These are phyloP conservation scores for Solanum commersonii DNA, from an alignment of 257 asterid species.

Conservation along the genomic window DNA sequence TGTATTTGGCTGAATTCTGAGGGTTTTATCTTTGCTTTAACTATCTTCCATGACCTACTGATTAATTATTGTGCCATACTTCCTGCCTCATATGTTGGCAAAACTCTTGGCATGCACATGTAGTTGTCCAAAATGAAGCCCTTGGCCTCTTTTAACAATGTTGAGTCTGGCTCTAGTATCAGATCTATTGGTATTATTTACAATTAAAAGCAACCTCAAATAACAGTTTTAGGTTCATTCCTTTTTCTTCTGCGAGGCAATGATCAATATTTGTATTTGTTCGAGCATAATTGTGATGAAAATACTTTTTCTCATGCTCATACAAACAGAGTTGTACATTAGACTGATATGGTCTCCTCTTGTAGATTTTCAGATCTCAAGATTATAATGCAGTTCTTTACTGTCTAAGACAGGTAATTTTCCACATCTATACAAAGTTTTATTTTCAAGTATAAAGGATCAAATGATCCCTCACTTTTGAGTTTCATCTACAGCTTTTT, in stretches of 20 bases:
- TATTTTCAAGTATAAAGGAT: not conserved
- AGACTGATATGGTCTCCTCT: not conserved
- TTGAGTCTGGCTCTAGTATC: not conserved
- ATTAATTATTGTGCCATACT: not conserved
- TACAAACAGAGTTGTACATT: not conserved
- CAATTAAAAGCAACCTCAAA: not conserved
- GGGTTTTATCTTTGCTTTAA: not conserved
- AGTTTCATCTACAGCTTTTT: constrained; percentile 49
- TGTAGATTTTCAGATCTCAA: constrained; percentile 88
- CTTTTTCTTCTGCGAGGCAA: not conserved
- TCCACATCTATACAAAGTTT: not conserved
- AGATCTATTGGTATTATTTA: not conserved
- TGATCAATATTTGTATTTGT: not conserved
- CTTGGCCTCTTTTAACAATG: not conserved
- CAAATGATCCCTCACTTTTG: constrained; percentile 1
- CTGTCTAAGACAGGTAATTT: constrained; percentile 80
- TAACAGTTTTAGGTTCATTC: not conserved
- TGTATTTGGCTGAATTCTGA: not conserved
- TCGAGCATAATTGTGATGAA: not conserved
- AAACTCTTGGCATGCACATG: not conserved
- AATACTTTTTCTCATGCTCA: not conserved
- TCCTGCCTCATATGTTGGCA: not conserved
- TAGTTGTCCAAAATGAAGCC: not conserved
- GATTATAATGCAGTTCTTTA: constrained; percentile 80
- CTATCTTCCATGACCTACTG: not conserved